Evolutionary conservation across 495 filamentous ascomycete genomes (phyloP), one percentile per base, ranked within the genome.

Genomic region (Penicillium herquei): DNA sequence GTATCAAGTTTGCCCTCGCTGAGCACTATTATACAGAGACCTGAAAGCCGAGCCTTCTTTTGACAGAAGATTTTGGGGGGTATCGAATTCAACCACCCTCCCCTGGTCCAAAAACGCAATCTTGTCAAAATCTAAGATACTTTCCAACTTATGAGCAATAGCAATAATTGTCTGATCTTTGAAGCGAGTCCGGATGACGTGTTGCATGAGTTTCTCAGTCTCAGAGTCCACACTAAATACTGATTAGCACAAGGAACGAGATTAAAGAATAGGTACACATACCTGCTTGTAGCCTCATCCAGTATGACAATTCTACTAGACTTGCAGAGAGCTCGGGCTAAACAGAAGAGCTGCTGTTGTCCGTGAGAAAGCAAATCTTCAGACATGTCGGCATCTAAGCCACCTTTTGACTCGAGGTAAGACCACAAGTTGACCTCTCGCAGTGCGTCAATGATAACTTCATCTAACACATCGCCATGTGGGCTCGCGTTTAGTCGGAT

Each of bases 401-500:
- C 75, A 16, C 75, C 74, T 48, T 70, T 68, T 12, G 59, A 58
- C 13, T 68, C 51, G 30, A 81, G 64, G 10, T 72, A 17, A 10
- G 71, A 59, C 69, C 68, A 68, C 10, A 81, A 54, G 50, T 71
- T 65, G 14, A 77, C 73, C 14, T 57, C 63, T 16, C 68, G 31
- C 2, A 84, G 61, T 1, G 66, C 70, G 3, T 52, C 46, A 13
- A 74, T 70, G 17, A 81, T 74, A 11, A 49, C 54, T 8, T 71
- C 67, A 35, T 81, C 75, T 1, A 59, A 49, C 0, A 52, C 49
- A 31, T 55, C 64, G 7, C 49, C 56, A 35, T 65, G 52, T 9
- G 76, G 74, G 51, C 81, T 77, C 6, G 72, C 56, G 40, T 84
- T 83, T 14, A 72, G 65, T 21, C 81, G 72, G 3, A 81, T 61